These are phyloP conservation scores for Brassica incana DNA, from an alignment of 345 rosid genomes.

Conservation along the genomic window DNA sequence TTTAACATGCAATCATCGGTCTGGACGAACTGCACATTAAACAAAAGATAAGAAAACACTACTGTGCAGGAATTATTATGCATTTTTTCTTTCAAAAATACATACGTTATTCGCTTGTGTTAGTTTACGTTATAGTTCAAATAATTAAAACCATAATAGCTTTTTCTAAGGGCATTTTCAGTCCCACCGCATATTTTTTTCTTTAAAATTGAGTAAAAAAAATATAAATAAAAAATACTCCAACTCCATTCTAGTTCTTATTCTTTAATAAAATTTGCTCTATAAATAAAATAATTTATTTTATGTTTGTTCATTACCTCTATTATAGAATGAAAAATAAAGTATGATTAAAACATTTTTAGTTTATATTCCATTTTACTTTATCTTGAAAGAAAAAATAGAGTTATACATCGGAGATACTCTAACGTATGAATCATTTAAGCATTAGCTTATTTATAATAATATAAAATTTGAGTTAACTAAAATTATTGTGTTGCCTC, in stretches of 20 bases:
- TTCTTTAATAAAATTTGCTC: no score
- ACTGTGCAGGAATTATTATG: neutral
- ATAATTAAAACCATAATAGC: neutral
- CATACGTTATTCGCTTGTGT: neutral
- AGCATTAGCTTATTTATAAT: neutral
- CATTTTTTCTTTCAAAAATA: neutral
- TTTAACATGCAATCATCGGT: neutral
- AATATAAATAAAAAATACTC: no score
- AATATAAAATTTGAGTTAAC: neutral
- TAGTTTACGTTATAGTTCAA: neutral
- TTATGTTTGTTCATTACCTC: no score
- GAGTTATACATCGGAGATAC: no score
- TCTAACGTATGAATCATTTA: neutral
- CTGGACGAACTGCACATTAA: neutral
- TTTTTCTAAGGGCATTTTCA: neutral
- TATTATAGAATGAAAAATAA: no score
- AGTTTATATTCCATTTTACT: no score
- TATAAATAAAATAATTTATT: no score
- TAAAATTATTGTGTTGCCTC: conserved; percentile 16
- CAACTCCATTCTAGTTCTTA: no score
- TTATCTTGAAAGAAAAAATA: no score
- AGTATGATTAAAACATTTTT: no score
- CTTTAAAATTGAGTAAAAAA: no score
- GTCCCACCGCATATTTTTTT: no score
- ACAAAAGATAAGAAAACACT: neutral